Evolutionary conservation across 2,329 filamentous ascomycete species (phyloP).

Genomic region (Microcyclosporella mali): DNA sequence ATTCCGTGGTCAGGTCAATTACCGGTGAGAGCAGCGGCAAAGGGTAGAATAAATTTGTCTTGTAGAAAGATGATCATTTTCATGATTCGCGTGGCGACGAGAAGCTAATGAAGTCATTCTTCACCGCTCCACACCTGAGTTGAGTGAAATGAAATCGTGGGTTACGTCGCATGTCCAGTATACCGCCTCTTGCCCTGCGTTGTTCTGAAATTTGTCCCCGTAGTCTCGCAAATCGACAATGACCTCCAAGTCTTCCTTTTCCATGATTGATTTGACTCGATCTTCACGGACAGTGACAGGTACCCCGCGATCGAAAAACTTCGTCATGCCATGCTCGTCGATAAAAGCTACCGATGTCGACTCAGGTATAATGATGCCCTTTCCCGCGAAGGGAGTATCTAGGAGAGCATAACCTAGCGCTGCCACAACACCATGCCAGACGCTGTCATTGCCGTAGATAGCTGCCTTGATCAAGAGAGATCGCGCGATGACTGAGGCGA

Average conservation of each 20-base stretch:
- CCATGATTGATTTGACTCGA: constrained; percentile 69
- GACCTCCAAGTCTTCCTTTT: constrained; percentile 73
- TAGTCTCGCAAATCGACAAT: constrained; percentile 62
- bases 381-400: neutral
- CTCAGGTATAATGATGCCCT: constrained; percentile 51
- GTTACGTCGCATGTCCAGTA: constrained; percentile 87
- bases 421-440: constrained; percentile 96
- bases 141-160: constrained; percentile 71
- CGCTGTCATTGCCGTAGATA: constrained; percentile 92
- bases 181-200: constrained; percentile 51
- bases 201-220: neutral
- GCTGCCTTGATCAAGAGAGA: constrained; percentile 96
- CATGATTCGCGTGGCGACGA: too few species aligned
- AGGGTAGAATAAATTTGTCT: too few species aligned
- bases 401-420: constrained; percentile 72
- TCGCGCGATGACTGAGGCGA: constrained; percentile 81
- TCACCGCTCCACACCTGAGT: too few species aligned
- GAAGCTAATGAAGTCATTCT: too few species aligned
- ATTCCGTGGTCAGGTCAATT: too few species aligned
- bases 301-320: constrained; percentile 71
- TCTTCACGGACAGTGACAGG: constrained; percentile 72
- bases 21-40: too few species aligned
- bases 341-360: constrained; percentile 74
- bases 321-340: constrained; percentile 70
- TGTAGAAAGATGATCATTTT: too few species aligned